Evolutionary conservation across 202 grass and related monocot genomes (phyloP), one percentile per base, ranked within the genome.

Genomic region (Dendrocalamus latiflorus): DNA sequence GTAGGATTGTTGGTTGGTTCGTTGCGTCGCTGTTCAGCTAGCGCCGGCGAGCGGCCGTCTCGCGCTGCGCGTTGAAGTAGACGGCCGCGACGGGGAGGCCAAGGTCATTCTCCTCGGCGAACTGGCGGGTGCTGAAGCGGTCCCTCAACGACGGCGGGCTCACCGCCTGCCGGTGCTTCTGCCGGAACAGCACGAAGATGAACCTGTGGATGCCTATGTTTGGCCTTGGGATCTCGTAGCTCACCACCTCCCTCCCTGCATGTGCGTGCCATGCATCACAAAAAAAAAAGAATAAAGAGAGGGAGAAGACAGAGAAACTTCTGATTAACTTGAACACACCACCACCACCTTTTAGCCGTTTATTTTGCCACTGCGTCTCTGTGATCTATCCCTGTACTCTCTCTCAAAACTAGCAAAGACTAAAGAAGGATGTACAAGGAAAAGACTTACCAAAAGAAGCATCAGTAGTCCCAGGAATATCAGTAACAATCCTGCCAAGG

Each of bases 61-160:
- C 95, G 11, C 95, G 85, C 84, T 97, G 95, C 28, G 95, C 90
- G 55, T 94, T 94, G 92, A 97, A 97, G 71, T 97, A 97, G 82
- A 97, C 90, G 60, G 88, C 92, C 3, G 95, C 95, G 8, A 97
- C 92, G 3, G 95, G 92, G 68, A 94, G 88, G 18, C 86, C 90
- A 51, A 97, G 95, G 68, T 91, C 88, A 38, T 97, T 94, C 20
- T 91, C 90, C 66, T 88, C 71, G 13, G 95, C 95, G 75, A 97
- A 97, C 74, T 92, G n/a, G n/a, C n/a, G n/a, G n/a, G n/a, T n/a
- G n/a, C n/a, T n/a, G n/a, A n/a, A n/a, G n/a, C n/a, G n/a, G n/a
- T n/a, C n/a, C n/a, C n/a, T n/a, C n/a, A n/a, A n/a, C n/a, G n/a
- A n/a, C n/a, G n/a, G n/a, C n/a, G n/a, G n/a, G n/a, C n/a, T n/a